A percentile compares a stretch with the other conserved stretches of the same genome.
phyloP scores from a whole-genome alignment of 805 yeast species.

The Ogataea trehaloabstinens region DNA sequence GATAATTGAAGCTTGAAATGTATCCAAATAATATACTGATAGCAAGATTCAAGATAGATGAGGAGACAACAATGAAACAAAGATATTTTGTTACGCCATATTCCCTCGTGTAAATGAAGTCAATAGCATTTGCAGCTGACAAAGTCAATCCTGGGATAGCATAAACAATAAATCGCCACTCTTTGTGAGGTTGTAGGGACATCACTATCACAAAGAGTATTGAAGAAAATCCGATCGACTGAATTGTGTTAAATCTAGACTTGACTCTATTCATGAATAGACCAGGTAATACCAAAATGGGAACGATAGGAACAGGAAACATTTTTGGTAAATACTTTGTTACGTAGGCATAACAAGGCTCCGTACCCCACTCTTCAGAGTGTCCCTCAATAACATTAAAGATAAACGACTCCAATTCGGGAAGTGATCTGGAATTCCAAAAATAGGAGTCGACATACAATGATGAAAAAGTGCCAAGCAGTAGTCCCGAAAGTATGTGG shows the following conservation, averaged over 20 bases:
- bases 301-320: conserved; percentile 46
- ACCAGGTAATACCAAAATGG: conserved; percentile 36
- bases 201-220: conserved; percentile 55
- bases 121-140: conserved; percentile 48
- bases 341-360: conserved; percentile 72
- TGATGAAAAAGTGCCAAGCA: conserved; percentile 49
- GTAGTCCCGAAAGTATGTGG: conserved; percentile 46
- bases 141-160: conserved; percentile 66
- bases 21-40: conserved; percentile 53
- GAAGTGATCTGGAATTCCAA: conserved; percentile 60
- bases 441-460: conserved; percentile 66
- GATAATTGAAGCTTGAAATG: conserved; percentile 75
- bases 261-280: conserved; percentile 24
- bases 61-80: conserved; percentile 29
- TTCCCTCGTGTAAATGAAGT: conserved; percentile 17
- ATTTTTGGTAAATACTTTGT: conserved; percentile 47
- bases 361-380: conserved; percentile 78
- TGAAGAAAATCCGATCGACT: conserved; percentile 50
- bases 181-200: conserved; percentile 89
- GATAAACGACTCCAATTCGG: conserved; percentile 70
- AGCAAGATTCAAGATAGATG: conserved; percentile 35
- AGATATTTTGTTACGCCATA: conserved; percentile 14
- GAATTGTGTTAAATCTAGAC: conserved; percentile 32
- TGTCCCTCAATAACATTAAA: conserved; percentile 79
- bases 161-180: conserved; percentile 87